Conservation (phyloP, 192 early-diverging fungal species). For the Podochytrium sp. region DNA sequence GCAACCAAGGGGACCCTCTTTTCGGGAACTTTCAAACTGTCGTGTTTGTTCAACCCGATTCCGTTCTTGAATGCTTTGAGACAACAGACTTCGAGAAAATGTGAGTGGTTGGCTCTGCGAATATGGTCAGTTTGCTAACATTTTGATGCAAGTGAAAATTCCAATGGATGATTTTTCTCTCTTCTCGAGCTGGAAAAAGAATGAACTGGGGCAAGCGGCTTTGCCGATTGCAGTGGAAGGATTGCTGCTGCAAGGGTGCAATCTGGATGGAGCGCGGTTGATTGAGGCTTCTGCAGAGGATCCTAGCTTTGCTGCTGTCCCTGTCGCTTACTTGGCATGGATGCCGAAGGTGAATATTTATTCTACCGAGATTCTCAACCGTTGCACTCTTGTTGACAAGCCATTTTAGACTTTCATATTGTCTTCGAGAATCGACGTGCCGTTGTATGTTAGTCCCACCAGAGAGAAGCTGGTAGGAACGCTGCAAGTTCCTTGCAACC, state of each 20-base stretch:
- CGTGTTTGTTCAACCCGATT: constrained; percentile 49
- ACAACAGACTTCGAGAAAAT: constrained; percentile 53
- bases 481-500: constrained; percentile 39
- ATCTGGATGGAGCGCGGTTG: constrained; percentile 48
- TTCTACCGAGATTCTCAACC: neutral
- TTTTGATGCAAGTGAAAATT: constrained; percentile 34
- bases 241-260: constrained; percentile 54
- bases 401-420: neutral
- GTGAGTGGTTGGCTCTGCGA: constrained; percentile 31
- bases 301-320: constrained; percentile 44
- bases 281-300: constrained; percentile 46
- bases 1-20: constrained; percentile 33
- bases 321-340: constrained; percentile 52
- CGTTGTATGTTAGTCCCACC: constrained; percentile 43
- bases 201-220: constrained; percentile 4
- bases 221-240: constrained; percentile 44
- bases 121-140: neutral
- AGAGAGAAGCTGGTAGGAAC: constrained; percentile 47
- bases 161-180: constrained; percentile 54
- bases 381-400: too few relatives aligned
- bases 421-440: constrained; percentile 34
- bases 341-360: constrained; percentile 36
- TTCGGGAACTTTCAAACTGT: constrained; percentile 34
- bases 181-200: constrained; percentile 42
- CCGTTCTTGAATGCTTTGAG: constrained; percentile 58